Evolutionary conservation across 2,329 filamentous ascomycete genomes (phyloP).

Genomic region (Magnaporthales sp.): DNA sequence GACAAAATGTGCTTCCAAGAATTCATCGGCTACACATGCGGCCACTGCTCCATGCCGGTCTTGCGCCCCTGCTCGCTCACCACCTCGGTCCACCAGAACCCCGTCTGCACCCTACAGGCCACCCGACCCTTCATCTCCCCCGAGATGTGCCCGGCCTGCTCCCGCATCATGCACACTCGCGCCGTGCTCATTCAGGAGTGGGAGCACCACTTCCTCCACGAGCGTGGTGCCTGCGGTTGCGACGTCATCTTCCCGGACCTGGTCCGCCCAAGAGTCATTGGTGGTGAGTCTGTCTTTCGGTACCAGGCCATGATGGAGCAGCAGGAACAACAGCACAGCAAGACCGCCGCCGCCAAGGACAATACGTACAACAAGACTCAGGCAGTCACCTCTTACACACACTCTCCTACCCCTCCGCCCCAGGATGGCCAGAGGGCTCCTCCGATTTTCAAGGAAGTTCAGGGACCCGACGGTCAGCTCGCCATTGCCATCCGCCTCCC

Average conservation of each 20-base stretch:
- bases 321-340: neutral
- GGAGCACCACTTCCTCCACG: conserved; percentile 35
- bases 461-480: conserved; percentile 8
- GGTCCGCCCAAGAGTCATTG: conserved; percentile 22
- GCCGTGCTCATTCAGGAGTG: conserved; percentile 29
- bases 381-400: neutral
- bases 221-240: conserved; percentile 32
- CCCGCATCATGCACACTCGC: conserved; percentile 27
- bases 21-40: conserved; percentile 37
- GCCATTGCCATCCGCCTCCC: conserved; percentile 21
- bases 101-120: conserved; percentile 22
- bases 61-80: conserved; percentile 34
- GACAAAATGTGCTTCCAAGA: conserved; percentile 36
- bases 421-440: conserved; percentile 4
- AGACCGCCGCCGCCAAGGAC: neutral
- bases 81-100: conserved; percentile 24
- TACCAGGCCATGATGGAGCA: neutral
- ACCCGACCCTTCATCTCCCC: conserved; percentile 20
- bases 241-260: conserved; percentile 26
- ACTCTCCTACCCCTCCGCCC: neutral
- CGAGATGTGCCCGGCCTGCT: conserved; percentile 29
- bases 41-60: conserved; percentile 31
- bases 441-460: conserved; percentile 11
- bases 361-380: neutral
- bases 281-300: neutral